Conservation (phyloP, 257 asterid genomes). For the Solanum peruvianum region DNA sequence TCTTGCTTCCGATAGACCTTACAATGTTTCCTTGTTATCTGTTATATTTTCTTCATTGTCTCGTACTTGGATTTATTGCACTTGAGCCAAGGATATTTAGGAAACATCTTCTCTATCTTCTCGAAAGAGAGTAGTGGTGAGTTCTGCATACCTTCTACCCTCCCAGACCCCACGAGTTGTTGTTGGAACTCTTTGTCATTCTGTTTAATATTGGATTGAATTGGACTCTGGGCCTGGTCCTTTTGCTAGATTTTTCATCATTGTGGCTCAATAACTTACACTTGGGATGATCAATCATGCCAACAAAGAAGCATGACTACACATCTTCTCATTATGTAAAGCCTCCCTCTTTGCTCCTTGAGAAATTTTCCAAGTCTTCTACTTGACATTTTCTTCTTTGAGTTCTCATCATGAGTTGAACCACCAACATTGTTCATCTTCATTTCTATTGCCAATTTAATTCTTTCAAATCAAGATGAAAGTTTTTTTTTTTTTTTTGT, state of each 20-base stretch:
- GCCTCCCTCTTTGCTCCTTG: slow-evolving; percentile 50
- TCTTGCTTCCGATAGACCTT: neutral
- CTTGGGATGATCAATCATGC: slow-evolving; percentile 23
- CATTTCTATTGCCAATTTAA: slow-evolving; percentile 10
- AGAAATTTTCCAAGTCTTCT: slow-evolving; percentile 35
- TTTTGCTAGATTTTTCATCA: neutral
- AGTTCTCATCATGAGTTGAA: neutral
- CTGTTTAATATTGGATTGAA: neutral
- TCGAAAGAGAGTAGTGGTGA: neutral
- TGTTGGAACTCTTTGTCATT: neutral
- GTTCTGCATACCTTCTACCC: neutral
- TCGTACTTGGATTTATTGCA: neutral
- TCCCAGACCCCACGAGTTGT: neutral
- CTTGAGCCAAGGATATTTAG: neutral
- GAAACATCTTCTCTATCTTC: neutral
- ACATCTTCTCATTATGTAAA: slow-evolving; percentile 54
- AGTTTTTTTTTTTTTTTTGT: neutral
- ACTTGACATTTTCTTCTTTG: slow-evolving; percentile 31
- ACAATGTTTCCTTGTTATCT: neutral
- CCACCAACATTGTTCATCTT: slow-evolving; percentile 13
- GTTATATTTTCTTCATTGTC: neutral
- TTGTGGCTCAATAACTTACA: neutral
- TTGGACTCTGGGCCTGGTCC: neutral
- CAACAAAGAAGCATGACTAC: slow-evolving; percentile 78
- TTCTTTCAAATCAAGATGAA: neutral